Conservation (phyloP, 169 alveolate species). For the Plasmodium gaboni region DNA sequence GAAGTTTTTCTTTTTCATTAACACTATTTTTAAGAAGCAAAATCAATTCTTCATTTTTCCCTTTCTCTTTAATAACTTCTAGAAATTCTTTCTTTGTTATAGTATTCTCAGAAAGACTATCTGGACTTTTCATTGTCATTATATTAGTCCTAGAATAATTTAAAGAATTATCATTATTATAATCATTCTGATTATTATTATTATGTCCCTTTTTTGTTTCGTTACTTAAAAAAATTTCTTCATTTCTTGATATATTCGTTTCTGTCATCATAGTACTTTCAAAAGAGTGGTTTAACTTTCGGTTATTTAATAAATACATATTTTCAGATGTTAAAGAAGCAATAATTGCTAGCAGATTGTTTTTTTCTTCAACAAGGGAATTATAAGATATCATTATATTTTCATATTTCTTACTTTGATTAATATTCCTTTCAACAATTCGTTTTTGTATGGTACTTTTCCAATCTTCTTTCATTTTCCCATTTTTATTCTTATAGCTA, state of each 20-base stretch:
- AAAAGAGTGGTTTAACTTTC: background rate
- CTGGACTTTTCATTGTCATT: background rate
- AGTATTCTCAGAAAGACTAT: background rate
- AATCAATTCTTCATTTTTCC: conserved; percentile 47
- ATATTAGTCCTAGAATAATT: background rate
- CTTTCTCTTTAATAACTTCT: conserved; percentile 26
- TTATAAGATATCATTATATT: conserved; percentile 32
- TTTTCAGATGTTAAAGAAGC: conserved; percentile 61
- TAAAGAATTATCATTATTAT: background rate
- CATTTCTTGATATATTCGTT: background rate
- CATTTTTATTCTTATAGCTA: too few relatives aligned
- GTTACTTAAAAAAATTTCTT: background rate
- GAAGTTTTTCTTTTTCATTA: conserved; percentile 54
- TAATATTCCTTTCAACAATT: conserved; percentile 29
- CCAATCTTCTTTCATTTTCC: conserved; percentile 50
- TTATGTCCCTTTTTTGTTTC: background rate
- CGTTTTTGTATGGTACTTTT: conserved; percentile 42
- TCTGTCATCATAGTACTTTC: background rate
- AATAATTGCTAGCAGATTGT: conserved; percentile 53
- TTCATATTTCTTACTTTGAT: conserved; percentile 48
- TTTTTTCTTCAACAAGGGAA: conserved; percentile 67
- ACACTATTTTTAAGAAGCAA: conserved; percentile 22
- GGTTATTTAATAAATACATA: conserved; percentile 23
- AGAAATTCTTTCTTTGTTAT: conserved; percentile 23
- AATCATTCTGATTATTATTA: background rate